These are phyloP conservation scores for Gracilariopsis chorda DNA, from an alignment of 23 red algal genomes.

Conservation along the genomic window DNA sequence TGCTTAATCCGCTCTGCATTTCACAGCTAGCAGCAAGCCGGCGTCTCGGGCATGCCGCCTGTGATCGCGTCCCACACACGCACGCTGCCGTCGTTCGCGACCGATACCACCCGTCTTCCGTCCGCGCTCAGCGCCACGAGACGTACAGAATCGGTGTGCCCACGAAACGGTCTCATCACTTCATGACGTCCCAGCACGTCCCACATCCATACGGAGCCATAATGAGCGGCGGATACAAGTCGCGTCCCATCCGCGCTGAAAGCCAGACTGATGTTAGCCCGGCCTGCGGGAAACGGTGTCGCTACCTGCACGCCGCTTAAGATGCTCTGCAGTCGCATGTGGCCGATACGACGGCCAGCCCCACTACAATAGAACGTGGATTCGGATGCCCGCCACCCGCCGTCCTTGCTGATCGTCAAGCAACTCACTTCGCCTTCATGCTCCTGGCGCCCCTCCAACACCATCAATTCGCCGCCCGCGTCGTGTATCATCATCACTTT, in stretches of 20 bases:
- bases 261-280: not conserved
- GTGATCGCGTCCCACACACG: slow-evolving; percentile 14
- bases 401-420: too few species aligned
- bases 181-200: not conserved
- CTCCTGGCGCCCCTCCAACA: too few species aligned
- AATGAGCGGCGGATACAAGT: not conserved
- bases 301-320: not conserved
- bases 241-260: not conserved
- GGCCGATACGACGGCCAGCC: too few species aligned
- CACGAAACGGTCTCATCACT: not conserved
- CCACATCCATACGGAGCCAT: not conserved
- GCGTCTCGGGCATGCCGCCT: too few species aligned
- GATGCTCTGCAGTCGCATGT: too few species aligned
- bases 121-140: not conserved
- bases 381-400: too few species aligned
- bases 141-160: not conserved
- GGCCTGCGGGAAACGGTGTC: not conserved
- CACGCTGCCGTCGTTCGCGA: not conserved
- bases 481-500: too few species aligned
- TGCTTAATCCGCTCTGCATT: too few species aligned
- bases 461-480: too few species aligned
- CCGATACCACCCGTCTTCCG: slow-evolving; percentile 9
- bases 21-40: too few species aligned
- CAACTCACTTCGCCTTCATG: too few species aligned
- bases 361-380: too few species aligned